A percentile compares a stretch with the other conserved stretches of the same genome.
phyloP scores from a whole-genome alignment of 495 filamentous ascomycete species.

The Neurospora cerealis region DNA sequence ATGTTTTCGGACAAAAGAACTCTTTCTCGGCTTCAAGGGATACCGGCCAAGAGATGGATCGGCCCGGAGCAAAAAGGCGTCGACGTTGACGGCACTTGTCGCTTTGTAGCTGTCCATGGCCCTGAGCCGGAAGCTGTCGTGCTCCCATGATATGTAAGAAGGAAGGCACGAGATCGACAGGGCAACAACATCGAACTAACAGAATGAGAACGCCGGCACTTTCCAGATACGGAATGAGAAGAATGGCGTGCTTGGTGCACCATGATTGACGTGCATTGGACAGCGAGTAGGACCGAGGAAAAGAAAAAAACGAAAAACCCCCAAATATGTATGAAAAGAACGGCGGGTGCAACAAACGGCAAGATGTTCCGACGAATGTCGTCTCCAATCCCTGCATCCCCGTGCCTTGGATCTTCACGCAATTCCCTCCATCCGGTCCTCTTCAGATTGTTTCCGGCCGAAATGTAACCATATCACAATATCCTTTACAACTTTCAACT shows the following conservation, averaged over 20 bases:
- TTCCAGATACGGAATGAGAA: background rate
- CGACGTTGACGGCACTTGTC: background rate
- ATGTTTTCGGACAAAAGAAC: background rate
- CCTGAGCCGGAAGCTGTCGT: background rate
- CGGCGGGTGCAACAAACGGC: background rate
- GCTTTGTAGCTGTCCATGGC: background rate
- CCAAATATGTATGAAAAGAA: background rate
- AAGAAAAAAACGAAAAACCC: background rate
- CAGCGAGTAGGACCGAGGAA: background rate
- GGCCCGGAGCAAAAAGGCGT: background rate
- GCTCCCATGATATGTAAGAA: background rate
- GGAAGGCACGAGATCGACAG: background rate
- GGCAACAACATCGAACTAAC: background rate
- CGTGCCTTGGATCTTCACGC: background rate
- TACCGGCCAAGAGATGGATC: background rate
- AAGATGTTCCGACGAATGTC: background rate
- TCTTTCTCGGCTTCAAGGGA: background rate
- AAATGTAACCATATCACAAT: background rate
- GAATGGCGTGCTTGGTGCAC: background rate
- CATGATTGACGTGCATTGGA: background rate
- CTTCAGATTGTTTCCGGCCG: background rate
- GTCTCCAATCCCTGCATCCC: background rate
- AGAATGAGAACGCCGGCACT: background rate
- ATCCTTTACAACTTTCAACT: background rate
- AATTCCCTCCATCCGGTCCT: background rate